These are phyloP conservation scores for Penicillium sp. DNA, from an alignment of 2,329 filamentous ascomycete species.

Conservation along the genomic window DNA sequence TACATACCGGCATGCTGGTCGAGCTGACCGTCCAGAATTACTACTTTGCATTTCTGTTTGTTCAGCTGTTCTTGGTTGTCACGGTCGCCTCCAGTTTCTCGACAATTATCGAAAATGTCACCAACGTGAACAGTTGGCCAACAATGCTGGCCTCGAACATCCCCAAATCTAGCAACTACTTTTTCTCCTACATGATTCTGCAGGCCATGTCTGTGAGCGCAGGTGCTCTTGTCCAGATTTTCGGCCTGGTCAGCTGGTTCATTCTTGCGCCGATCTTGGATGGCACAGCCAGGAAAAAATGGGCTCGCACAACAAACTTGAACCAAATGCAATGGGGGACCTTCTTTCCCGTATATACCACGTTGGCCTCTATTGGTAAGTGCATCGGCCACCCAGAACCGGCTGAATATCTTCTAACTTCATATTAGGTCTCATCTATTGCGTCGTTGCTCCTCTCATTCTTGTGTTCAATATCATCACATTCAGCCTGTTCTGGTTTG, in stretches of 20 bases:
- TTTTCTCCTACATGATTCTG: slow-evolving; percentile 97
- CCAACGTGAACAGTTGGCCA: slow-evolving; percentile 67
- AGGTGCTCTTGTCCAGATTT: slow-evolving; percentile 79
- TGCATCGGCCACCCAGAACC: slow-evolving; percentile 1
- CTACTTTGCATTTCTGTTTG: slow-evolving; percentile 91
- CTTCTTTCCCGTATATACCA: slow-evolving; percentile 95
- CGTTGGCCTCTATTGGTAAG: slow-evolving; percentile 83
- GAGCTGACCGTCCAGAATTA: slow-evolving; percentile 84
- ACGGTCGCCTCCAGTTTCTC: slow-evolving; percentile 76
- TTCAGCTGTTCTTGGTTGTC: slow-evolving; percentile 91
- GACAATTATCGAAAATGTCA: slow-evolving; percentile 61
- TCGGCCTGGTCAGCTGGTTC: slow-evolving; percentile 76
- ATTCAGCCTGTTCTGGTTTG: slow-evolving; percentile 86
- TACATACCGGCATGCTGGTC: slow-evolving; percentile 75
- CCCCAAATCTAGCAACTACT: slow-evolving; percentile 88
- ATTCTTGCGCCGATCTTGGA: slow-evolving; percentile 77
- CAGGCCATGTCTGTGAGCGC: slow-evolving; percentile 90
- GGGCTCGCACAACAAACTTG: slow-evolving; percentile 75
- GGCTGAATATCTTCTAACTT: slow-evolving; percentile 6
- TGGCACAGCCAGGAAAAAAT: slow-evolving; percentile 78
- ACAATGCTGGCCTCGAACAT: slow-evolving; percentile 71
- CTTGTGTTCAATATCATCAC: slow-evolving; percentile 91
- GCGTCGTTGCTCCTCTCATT: slow-evolving; percentile 83
- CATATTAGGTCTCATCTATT: slow-evolving; percentile 68
- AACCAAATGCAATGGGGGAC: slow-evolving; percentile 81